Conservation (phyloP, 2,329 filamentous ascomycete species). For the Sclerotinia trifoliorum region DNA sequence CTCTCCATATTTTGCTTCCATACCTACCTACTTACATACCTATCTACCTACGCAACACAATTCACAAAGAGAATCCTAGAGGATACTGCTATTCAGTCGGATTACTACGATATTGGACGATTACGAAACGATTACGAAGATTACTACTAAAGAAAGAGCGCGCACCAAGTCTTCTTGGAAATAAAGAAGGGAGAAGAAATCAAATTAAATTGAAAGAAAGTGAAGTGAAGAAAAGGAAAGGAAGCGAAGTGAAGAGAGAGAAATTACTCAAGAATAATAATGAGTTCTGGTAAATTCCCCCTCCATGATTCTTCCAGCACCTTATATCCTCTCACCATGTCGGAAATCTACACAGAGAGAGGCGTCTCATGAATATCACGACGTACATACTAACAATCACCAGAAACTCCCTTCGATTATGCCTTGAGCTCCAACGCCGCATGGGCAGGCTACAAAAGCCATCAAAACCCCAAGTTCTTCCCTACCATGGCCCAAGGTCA, state of each 20-base stretch:
- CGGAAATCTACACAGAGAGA: background rate
- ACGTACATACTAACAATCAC: background rate
- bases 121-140: background rate
- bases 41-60: background rate
- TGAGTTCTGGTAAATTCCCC: slow-evolving; percentile 13
- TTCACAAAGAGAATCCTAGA: background rate
- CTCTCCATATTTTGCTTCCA: background rate
- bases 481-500: slow-evolving; percentile 65
- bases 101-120: background rate
- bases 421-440: slow-evolving; percentile 67
- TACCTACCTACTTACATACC: background rate
- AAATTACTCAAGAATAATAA: slow-evolving; percentile 7
- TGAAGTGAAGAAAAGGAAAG: background rate
- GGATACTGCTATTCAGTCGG: background rate
- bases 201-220: background rate
- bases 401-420: slow-evolving; percentile 49
- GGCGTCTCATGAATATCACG: background rate
- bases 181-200: background rate
- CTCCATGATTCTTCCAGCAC: background rate
- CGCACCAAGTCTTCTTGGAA: background rate
- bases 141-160: background rate
- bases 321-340: background rate
- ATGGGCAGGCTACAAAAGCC: slow-evolving; percentile 65
- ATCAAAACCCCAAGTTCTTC: slow-evolving; percentile 71
- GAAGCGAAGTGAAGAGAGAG: background rate